Evolutionary conservation across 345 rosid species (phyloP).

Genomic region (Eucalyptus decipiens): DNA sequence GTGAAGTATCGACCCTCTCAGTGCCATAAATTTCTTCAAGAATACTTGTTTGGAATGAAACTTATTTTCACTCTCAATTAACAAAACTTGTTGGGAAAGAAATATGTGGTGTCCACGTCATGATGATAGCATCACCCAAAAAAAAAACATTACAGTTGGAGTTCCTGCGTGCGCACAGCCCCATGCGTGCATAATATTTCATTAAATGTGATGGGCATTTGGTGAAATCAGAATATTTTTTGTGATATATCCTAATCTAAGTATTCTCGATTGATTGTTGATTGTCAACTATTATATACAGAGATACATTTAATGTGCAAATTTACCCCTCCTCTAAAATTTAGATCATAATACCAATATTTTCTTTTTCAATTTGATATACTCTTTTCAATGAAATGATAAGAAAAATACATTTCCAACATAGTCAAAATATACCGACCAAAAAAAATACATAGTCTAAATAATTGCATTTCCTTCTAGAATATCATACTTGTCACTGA

Average conservation of each 20-base stretch:
- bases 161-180: neutral
- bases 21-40: neutral
- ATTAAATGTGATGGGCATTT: neutral
- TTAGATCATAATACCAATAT: neutral
- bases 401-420: fast-evolving
- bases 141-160: neutral
- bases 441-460: neutral
- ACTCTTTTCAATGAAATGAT: neutral
- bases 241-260: neutral
- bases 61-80: neutral
- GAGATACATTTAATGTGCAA: neutral
- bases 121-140: neutral
- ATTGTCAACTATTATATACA: neutral
- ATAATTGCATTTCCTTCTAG: neutral
- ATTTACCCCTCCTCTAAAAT: neutral
- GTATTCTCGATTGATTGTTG: neutral
- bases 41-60: neutral
- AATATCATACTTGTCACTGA: neutral
- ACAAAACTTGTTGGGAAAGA: neutral
- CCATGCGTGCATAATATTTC: neutral
- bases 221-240: neutral
- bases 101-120: neutral
- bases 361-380: neutral
- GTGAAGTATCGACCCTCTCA: neutral
- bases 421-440: neutral